Base-by-base conservation (phyloP, 2,329 filamentous ascomycete species). In the Hypoxylon sp. region DNA sequence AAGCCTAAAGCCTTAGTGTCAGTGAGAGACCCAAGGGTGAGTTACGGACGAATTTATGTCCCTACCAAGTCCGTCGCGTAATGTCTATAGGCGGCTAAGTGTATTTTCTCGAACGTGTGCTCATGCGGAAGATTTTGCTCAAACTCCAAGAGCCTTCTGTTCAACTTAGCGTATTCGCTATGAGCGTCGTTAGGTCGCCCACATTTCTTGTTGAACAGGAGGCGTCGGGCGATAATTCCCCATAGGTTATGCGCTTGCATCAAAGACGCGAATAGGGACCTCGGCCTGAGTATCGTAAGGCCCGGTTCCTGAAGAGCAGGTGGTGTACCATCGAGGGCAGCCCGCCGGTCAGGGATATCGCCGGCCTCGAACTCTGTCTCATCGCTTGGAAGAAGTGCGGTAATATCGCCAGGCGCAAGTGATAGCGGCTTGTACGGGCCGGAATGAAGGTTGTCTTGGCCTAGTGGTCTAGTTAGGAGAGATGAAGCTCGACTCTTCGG, bases 381-480 rank as follows among this genome's bases (percentile, higher is more conserved):
- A 61, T 84, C 80, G 71, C 83, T 81, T 0, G 85, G 85, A 0
- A 88, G 79, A 21, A 87, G 77, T 1, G 85, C 78, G 0, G 84
- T 87, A 45, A 88, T 87, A 63, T 88, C 85, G 32, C 80, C 79
- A 2, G 84, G 82, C 4, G 81, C 80, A 2, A 88, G 77, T 0
- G 84, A 83, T 2, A 85, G 79, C 2, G 85, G 84, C 9, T 83
- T 84, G 29, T 79, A 77, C 2, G 84, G 83, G 0, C 84, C 83
- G 0, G 84, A 86, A 65, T 87, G 84, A 23, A 88, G 78, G 67
- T 85, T 86, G 65, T 88, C 85, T 70, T 88, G 85, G 68, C 82
- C 79, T 80, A 30, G 12, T 5, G 8, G 21, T 53, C 65, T 51
- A 60, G 65, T 63, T 29, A 53, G 48, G 41, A 19, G 32, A n/a